Percentiles rank a stretch among this genome's conserved stretches.
phyloP scores from a whole-genome alignment of 2,329 filamentous ascomycete species.

The Microdochium paspali region DNA sequence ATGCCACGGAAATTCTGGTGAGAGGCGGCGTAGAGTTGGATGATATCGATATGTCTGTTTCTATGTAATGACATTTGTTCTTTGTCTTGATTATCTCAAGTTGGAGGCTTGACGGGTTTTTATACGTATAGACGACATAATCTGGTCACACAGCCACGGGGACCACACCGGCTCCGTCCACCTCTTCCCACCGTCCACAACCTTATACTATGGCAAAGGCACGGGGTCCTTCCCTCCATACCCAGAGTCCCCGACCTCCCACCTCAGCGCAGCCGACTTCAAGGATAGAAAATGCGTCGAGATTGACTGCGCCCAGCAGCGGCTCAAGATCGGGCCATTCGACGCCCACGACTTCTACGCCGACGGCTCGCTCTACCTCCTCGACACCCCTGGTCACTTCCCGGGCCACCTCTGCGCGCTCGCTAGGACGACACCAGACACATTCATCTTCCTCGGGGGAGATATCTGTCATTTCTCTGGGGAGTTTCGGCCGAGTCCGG shows the following conservation, averaged over 20 bases:
- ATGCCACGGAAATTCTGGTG: too few species aligned
- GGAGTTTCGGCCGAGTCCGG: constrained; percentile 16
- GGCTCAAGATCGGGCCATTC: constrained; percentile 12
- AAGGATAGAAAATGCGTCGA: not conserved
- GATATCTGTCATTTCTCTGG: constrained; percentile 16
- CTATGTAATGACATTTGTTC: too few species aligned
- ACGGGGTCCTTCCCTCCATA: not conserved
- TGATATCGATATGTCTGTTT: too few species aligned
- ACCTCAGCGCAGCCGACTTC: constrained; percentile 11
- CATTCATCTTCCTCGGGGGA: constrained; percentile 17
- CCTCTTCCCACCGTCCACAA: not conserved
- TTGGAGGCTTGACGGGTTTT: too few species aligned
- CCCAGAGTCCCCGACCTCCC: constrained; percentile 20
- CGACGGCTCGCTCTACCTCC: constrained; percentile 18
- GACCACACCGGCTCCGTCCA: not conserved
- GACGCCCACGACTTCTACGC: constrained; percentile 17
- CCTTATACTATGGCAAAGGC: not conserved
- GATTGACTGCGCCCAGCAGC: not conserved
- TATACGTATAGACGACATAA: constrained; percentile 11
- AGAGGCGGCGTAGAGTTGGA: too few species aligned
- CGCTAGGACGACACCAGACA: constrained; percentile 13
- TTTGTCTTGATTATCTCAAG: too few species aligned
- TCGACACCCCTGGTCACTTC: constrained; percentile 15
- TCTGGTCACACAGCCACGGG: constrained; percentile 5
- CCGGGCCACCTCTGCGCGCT: constrained; percentile 16